phyloP scores from a whole-genome alignment of 345 rosid genomes.

The Ceriops tagal region DNA sequence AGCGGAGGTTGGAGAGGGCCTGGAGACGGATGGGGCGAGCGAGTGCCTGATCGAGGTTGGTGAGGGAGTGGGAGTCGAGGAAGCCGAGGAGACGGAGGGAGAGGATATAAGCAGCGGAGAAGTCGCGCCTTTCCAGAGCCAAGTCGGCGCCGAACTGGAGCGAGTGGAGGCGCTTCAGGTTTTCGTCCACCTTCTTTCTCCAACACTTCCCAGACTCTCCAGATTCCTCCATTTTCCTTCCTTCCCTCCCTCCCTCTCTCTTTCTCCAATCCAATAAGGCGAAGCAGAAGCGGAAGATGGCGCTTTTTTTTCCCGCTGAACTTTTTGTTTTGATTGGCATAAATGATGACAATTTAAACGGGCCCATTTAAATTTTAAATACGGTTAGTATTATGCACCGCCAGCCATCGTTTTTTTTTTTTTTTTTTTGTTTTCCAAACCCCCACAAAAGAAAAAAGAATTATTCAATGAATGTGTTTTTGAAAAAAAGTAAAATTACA shows the following conservation, averaged over 20 bases:
- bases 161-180: conserved; percentile 82
- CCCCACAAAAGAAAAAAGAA: no score
- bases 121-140: conserved; percentile 65
- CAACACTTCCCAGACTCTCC: conserved; percentile 20
- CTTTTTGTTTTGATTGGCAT: not conserved
- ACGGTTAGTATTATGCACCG: no score
- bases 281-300: not conserved
- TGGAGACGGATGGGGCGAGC: conserved; percentile 65
- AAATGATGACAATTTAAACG: no score
- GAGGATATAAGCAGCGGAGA: conserved; percentile 62
- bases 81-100: conserved; percentile 86
- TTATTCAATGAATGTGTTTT: no score
- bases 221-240: conserved; percentile 15
- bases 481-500: no score
- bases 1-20: conserved; percentile 56
- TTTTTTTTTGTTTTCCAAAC: no score
- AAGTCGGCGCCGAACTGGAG: conserved; percentile 73
- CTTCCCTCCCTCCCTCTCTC: not conserved
- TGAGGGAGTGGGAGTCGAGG: conserved; percentile 66
- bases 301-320: conserved; percentile 50
- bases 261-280: not conserved
- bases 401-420: no score
- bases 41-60: conserved; percentile 52
- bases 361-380: no score
- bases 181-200: conserved; percentile 73